Evolutionary conservation across 306 rosid species (phyloP), one percentile per base, ranked within the genome.

Genomic region (Sesbania bispinosa): DNA sequence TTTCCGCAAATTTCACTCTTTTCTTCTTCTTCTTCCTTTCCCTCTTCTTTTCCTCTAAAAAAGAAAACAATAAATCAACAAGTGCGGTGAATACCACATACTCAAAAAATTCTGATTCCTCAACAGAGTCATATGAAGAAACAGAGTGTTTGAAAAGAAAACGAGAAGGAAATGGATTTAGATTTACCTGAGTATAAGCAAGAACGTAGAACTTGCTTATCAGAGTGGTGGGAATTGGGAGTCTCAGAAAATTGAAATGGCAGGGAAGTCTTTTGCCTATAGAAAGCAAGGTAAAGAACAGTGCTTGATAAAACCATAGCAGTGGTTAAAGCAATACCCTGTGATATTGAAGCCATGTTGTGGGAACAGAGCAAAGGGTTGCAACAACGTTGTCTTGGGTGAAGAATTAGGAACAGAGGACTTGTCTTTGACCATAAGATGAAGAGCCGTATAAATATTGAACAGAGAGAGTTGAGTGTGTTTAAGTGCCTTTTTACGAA

Each of bases 1-100:
- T 71, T 62, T 82, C 92, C 0, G 96, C 87, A 67, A 93, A 93
- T 52, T 85, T 68, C 58, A 93, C 97, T 48, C 58, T 89, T 82
- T 88, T 93, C 67, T 87, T 87, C 78, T 77, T 36, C 48, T 33
- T 77, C 66, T 51, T 81, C 43, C 67, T 82, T 10, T 43, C 85
- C 62, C 35, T 69, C 46, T 77, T 91, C 84, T 75, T 88, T 15
- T 83, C 84, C 20, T 76, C 86, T 75, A 69, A 0, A 58, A 77
- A 38, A 13, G 48, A 19, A 5, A 0, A 13, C 11, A 4, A 18
- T 16, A 66, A 30, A 35, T 16, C 0, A 2, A n/a, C 11, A 15
- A 0, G 7, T 7, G 0, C 0, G 16, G 23, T 9, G 6, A 41
- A 5, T 20, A 16, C 20, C 21, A 47, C 42, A 18, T 2, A 11